These are phyloP conservation scores for Rhizophora apiculata DNA, from an alignment of 345 rosid genomes.

Conservation along the genomic window DNA sequence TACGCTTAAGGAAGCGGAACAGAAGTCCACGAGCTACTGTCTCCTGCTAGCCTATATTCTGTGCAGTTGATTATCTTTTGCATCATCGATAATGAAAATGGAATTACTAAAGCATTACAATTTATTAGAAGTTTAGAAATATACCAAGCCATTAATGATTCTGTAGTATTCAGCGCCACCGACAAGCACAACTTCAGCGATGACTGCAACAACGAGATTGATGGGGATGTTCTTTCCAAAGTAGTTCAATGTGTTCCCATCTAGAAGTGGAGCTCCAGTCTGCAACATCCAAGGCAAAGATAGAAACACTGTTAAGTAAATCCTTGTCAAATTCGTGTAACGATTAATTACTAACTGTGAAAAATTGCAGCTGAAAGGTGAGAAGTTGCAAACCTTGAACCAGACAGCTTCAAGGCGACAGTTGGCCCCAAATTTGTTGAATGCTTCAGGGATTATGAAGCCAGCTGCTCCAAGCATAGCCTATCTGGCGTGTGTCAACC, in stretches of 20 bases:
- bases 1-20: no score
- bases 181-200: constrained; percentile 82
- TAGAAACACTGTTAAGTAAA: not conserved
- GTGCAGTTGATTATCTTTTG: not conserved
- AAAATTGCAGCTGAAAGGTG: not conserved
- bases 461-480: constrained; percentile 99
- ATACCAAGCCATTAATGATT: constrained; percentile 87
- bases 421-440: constrained; percentile 94
- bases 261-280: constrained; percentile 98
- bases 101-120: not conserved
- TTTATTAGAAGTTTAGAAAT: not conserved
- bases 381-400: constrained; percentile 60
- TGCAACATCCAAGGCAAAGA: constrained; percentile 25
- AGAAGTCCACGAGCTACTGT: no score
- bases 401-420: constrained; percentile 99
- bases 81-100: not conserved
- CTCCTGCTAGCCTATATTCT: not conserved
- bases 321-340: not conserved
- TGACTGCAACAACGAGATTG: constrained; percentile 74
- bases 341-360: not conserved
- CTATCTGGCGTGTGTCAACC: constrained; percentile 94
- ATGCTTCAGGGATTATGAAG: constrained; percentile 91
- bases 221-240: constrained; percentile 89
- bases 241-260: constrained; percentile 94
- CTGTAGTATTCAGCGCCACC: constrained; percentile 99